Evolutionary conservation across 257 asterid species (phyloP).

Genomic region (Primulina huaijiensis): DNA sequence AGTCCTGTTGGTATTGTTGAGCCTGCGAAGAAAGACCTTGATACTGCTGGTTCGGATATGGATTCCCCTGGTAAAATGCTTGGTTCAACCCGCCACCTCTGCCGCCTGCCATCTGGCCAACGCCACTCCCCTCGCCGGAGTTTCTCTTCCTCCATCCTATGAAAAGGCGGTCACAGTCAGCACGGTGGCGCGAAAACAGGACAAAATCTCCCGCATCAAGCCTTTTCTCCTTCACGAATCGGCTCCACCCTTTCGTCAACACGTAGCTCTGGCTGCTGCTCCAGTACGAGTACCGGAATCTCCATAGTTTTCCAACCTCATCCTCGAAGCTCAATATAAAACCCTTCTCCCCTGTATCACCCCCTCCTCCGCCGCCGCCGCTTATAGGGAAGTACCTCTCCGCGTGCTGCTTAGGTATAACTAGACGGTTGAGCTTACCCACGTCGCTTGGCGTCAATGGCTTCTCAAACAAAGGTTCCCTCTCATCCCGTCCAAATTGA

Average conservation of each 20-base stretch:
- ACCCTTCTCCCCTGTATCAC: constrained; percentile 55
- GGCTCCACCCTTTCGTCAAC: constrained; percentile 94
- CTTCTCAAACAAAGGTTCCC: constrained; percentile 71
- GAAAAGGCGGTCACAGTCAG: constrained; percentile 53
- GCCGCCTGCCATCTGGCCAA: constrained; percentile 13
- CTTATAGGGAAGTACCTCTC: constrained; percentile 76
- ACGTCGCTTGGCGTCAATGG: constrained; percentile 93
- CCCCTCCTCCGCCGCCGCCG: constrained; percentile 33
- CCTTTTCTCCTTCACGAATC: constrained; percentile 79
- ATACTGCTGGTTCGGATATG: constrained; percentile 39
- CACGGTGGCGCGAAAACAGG: constrained; percentile 56
- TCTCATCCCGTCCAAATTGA: background rate
- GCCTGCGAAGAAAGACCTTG: constrained; percentile 30
- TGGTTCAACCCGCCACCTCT: constrained; percentile 40
- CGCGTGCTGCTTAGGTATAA: constrained; percentile 90
- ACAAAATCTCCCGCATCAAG: constrained; percentile 89
- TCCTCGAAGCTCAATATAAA: constrained; percentile 73
- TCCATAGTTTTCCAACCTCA: constrained; percentile 73
- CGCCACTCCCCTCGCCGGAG: constrained; percentile 10
- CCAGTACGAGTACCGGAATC: constrained; percentile 90
- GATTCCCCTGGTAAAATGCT: constrained; percentile 36
- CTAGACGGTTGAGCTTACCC: constrained; percentile 92
- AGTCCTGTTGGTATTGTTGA: constrained; percentile 49
- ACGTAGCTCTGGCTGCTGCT: constrained; percentile 95
- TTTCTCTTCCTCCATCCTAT: constrained; percentile 78